phyloP scores from a whole-genome alignment of 2,329 filamentous ascomycete species.

The Aspergillus sp. region DNA sequence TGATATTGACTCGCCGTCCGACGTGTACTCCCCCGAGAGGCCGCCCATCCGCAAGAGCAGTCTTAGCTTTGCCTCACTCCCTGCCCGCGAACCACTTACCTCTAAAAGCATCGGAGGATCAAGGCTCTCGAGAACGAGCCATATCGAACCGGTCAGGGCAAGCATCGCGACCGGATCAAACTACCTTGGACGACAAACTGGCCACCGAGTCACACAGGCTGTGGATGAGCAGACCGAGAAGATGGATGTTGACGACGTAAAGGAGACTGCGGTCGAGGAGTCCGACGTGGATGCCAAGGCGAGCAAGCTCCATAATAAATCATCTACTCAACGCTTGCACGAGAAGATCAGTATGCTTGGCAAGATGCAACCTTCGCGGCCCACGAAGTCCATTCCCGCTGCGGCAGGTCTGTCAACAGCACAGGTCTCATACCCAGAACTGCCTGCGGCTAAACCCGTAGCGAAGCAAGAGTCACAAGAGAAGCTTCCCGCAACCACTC shows the following conservation, averaged over 20 bases:
- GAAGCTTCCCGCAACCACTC: conserved; percentile 28
- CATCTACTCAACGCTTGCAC: conserved; percentile 89
- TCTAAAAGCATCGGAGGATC: conserved; percentile 80
- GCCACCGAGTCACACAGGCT: conserved; percentile 47
- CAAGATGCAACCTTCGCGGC: conserved; percentile 54
- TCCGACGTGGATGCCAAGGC: conserved; percentile 55
- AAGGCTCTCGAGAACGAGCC: conserved; percentile 74
- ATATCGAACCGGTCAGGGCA: conserved; percentile 66
- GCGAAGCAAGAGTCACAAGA: conserved; percentile 30
- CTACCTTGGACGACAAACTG: conserved; percentile 73
- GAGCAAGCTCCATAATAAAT: conserved; percentile 73
- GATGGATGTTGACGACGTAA: conserved; percentile 60
- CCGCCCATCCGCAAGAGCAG: conserved; percentile 89
- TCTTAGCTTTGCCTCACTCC: conserved; percentile 89
- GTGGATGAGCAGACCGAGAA: conserved; percentile 51
- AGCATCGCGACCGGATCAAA: conserved; percentile 62
- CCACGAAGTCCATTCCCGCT: conserved; percentile 51
- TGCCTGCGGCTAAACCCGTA: conserved; percentile 35
- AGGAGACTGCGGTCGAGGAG: conserved; percentile 52
- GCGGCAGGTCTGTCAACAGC: conserved; percentile 31
- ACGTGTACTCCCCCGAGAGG: conserved; percentile 55
- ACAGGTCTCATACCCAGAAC: conserved; percentile 44
- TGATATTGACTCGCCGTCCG: conserved; percentile 54
- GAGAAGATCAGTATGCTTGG: conserved; percentile 84
- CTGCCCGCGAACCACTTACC: conserved; percentile 83